A percentile compares a stretch with the other conserved stretches of the same genome.
Conservation (phyloP, 169 alveolate species). For the Perkinsus chesapeaki region DNA sequence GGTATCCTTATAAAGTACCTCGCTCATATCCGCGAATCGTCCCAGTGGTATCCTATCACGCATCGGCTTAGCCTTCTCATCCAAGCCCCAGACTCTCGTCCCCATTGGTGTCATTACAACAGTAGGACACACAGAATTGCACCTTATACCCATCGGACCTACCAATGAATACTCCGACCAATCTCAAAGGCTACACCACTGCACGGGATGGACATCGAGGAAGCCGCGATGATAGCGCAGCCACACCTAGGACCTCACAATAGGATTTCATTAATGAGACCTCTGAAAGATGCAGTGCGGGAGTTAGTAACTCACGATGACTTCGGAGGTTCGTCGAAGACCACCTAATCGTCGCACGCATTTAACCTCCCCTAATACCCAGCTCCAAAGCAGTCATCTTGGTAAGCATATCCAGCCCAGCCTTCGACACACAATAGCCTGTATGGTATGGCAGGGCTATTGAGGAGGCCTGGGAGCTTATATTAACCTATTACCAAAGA, state of each 20-base stretch:
- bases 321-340: no score
- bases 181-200: no score
- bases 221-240: no score
- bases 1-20: not conserved
- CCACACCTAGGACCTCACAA: no score
- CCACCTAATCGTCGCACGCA: not conserved
- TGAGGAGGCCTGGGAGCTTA: not conserved
- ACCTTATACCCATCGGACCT: constrained; percentile 2
- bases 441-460: not conserved
- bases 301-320: no score
- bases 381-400: not conserved
- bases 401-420: constrained; percentile 11
- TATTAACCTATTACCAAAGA: not conserved
- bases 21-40: not conserved
- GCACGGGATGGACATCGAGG: no score
- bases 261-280: no score
- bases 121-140: not conserved
- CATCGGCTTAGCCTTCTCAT: constrained; percentile 5
- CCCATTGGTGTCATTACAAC: constrained; percentile 11
- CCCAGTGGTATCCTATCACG: not conserved
- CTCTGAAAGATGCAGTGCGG: no score
- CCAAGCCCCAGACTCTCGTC: not conserved
- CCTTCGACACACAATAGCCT: not conserved
- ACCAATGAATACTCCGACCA: no score
- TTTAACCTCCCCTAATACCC: not conserved